Percentiles rank a stretch among this genome's conserved stretches.
Conservation (phyloP, 306 rosid species). For the Cicer chorassanicum region DNA sequence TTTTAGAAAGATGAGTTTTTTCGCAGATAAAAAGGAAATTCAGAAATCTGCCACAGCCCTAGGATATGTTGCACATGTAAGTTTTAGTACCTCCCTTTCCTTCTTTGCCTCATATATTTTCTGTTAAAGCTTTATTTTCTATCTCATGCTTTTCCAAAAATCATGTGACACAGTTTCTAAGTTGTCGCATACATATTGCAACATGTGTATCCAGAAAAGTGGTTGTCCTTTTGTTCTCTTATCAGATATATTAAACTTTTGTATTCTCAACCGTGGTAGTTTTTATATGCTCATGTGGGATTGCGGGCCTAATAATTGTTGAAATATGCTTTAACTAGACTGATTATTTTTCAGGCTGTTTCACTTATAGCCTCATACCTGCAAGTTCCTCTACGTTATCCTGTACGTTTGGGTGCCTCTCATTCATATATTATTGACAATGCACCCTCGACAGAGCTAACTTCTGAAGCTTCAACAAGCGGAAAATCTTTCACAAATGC, state of each 20-base stretch:
- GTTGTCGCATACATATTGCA: neutral
- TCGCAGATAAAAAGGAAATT: constrained; percentile 91
- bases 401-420: constrained; percentile 81
- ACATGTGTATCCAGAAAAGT: constrained; percentile 10
- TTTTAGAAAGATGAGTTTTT: constrained; percentile 80
- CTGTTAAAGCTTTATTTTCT: constrained; percentile 22
- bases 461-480: constrained; percentile 62
- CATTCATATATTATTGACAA: constrained; percentile 80
- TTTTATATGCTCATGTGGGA: constrained; percentile 25
- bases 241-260: constrained; percentile 13
- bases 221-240: constrained; percentile 34
- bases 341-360: constrained; percentile 73
- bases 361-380: constrained; percentile 81
- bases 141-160: neutral
- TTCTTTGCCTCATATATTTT: constrained; percentile 27
- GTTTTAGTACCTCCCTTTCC: constrained; percentile 45
- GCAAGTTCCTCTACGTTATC: constrained; percentile 90
- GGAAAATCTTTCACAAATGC: constrained; percentile 46
- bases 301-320: constrained; percentile 42
- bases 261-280: constrained; percentile 26
- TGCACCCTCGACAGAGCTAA: constrained; percentile 76
- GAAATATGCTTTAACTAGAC: constrained; percentile 47
- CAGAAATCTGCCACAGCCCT: constrained; percentile 91
- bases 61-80: constrained; percentile 90
- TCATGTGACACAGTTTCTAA: constrained; percentile 5